Conservation (phyloP, 2,329 filamentous ascomycete species). For the Xylariaceae sp. region DNA sequence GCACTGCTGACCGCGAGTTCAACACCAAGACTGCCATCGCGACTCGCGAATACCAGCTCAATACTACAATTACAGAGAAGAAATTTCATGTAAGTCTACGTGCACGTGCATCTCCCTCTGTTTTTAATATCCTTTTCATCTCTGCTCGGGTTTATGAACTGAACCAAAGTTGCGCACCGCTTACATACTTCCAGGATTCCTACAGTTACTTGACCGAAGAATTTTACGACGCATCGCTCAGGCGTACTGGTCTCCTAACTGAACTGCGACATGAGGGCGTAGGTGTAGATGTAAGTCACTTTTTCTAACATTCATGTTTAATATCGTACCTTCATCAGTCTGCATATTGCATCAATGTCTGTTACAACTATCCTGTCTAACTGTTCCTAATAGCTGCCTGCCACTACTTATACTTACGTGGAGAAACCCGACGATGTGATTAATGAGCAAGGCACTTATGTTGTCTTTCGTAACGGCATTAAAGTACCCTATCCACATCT, state of each 20-base stretch:
- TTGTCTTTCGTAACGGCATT: constrained; percentile 37
- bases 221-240: constrained; percentile 38
- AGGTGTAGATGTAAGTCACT: constrained; percentile 36
- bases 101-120: constrained; percentile 10
- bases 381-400: constrained; percentile 30
- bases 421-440: constrained; percentile 31
- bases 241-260: constrained; percentile 35
- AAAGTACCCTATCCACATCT: constrained; percentile 42
- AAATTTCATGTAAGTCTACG: constrained; percentile 47
- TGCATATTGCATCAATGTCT: not conserved
- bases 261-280: constrained; percentile 38
- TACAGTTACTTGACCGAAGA: constrained; percentile 38
- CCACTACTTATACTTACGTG: constrained; percentile 37
- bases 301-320: not conserved
- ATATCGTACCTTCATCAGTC: not conserved
- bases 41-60: constrained; percentile 42
- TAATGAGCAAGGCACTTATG: constrained; percentile 35
- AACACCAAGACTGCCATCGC: constrained; percentile 41
- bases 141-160: constrained; percentile 10
- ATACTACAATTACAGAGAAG: constrained; percentile 48
- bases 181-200: constrained; percentile 35
- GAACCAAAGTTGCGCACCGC: constrained; percentile 17
- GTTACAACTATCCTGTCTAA: constrained; percentile 23
- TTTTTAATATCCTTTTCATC: constrained; percentile 16
- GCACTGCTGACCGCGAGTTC: constrained; percentile 41